These are phyloP conservation scores for Xylaria sp. DNA, from an alignment of 2,329 filamentous ascomycete species.

Conservation along the genomic window DNA sequence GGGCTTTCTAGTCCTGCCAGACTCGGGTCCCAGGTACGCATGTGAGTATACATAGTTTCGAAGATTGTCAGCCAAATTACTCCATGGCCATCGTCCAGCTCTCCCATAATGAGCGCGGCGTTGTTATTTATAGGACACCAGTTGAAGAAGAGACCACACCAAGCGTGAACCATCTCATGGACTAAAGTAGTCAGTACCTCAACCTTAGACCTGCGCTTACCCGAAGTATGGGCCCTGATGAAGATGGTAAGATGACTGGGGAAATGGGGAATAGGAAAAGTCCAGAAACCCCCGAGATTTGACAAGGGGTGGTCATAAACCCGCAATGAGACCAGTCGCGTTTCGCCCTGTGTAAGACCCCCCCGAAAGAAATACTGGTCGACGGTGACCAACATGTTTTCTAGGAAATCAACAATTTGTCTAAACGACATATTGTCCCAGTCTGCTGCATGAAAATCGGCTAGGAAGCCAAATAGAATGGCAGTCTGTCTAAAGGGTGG, in stretches of 20 bases:
- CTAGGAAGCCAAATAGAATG: neutral
- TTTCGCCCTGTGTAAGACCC: neutral
- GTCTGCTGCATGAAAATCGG: neutral
- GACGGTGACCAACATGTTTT: neutral
- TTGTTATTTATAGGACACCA: neutral
- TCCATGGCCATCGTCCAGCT: neutral
- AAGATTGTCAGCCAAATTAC: neutral
- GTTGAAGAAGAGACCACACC: neutral
- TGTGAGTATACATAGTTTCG: neutral
- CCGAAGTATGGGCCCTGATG: neutral
- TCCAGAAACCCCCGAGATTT: neutral
- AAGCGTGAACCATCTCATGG: neutral
- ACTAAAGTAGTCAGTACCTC: neutral
- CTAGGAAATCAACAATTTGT: neutral
- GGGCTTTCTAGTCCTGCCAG: neutral
- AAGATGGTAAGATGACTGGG: neutral
- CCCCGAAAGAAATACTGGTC: conserved; percentile 17
- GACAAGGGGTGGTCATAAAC: neutral
- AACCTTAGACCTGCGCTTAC: neutral
- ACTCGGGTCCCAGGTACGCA: neutral
- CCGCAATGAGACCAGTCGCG: neutral
- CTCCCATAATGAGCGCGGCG: neutral
- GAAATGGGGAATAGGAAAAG: neutral
- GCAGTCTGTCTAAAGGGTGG: neutral
- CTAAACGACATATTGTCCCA: neutral